A percentile compares a stretch with the other conserved stretches of the same genome.
phyloP scores from a whole-genome alignment of 2,329 filamentous ascomycete genomes.

The Colletotrichum sp. region DNA sequence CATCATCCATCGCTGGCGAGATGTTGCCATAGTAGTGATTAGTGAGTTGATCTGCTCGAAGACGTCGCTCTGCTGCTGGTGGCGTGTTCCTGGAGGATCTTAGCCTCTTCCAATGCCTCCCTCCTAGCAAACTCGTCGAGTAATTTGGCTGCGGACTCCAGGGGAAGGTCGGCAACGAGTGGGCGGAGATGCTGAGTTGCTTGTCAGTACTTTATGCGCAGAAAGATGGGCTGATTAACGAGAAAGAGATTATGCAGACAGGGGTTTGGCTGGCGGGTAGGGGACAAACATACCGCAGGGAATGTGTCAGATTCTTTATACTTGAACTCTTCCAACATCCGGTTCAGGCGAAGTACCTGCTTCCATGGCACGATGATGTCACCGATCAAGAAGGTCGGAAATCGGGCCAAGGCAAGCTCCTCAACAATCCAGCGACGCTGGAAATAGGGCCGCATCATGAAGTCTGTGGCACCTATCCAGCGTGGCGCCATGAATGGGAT shows the following conservation, averaged over 20 bases:
- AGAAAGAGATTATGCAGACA: not conserved
- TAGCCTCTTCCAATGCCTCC: constrained; percentile 22
- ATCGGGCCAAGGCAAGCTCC: constrained; percentile 37
- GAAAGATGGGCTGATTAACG: not conserved
- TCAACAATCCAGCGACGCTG: constrained; percentile 41
- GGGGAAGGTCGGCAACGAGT: constrained; percentile 25
- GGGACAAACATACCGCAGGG: constrained; percentile 22
- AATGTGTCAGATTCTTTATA: constrained; percentile 35
- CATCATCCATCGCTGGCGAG: not conserved
- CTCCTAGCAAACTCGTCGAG: constrained; percentile 24
- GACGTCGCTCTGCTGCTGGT: constrained; percentile 19
- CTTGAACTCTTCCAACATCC: constrained; percentile 38
- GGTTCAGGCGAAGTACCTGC: constrained; percentile 37
- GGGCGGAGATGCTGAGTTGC: constrained; percentile 15
- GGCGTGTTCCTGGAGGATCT: constrained; percentile 19
- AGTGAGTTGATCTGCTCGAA: constrained; percentile 17
- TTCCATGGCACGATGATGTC: constrained; percentile 40
- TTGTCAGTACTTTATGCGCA: not conserved
- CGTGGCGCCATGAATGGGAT: constrained; percentile 25
- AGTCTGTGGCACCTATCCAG: constrained; percentile 29
- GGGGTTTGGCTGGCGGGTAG: not conserved
- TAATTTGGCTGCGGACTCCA: constrained; percentile 25
- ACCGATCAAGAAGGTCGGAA: constrained; percentile 32
- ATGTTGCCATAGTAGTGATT: not conserved
- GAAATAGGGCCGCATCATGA: constrained; percentile 36